Percentiles rank a stretch among this genome's conserved stretches.
Conservation (phyloP, 139 green algal genomes). For the Diplosphaera chodatii region DNA sequence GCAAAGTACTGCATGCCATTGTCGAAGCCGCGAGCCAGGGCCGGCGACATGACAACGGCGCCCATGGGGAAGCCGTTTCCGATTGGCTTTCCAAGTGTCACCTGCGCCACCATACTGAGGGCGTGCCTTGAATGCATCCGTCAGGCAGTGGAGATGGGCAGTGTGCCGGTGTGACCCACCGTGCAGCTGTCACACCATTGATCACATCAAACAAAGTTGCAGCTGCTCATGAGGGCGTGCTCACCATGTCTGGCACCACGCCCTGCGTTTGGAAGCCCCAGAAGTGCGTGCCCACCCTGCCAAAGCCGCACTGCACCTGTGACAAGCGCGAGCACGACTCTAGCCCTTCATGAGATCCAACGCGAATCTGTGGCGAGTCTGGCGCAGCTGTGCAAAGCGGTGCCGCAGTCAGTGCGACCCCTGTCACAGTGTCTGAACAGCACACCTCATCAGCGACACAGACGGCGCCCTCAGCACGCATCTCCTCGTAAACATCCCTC, state of each 20-base stretch:
- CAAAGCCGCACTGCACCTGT: constrained; percentile 64
- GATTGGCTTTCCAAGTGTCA: constrained; percentile 61
- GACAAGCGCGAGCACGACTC: neutral
- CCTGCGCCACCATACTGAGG: no score
- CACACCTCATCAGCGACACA: constrained; percentile 65
- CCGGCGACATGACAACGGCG: constrained; percentile 36
- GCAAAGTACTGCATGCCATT: constrained; percentile 71
- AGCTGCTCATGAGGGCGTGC: no score
- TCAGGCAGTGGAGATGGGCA: no score
- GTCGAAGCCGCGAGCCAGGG: constrained; percentile 38
- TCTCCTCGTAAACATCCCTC: constrained; percentile 44
- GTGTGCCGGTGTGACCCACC: no score
- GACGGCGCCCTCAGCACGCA: constrained; percentile 42
- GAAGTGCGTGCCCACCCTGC: constrained; percentile 45
- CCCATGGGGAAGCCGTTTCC: constrained; percentile 71
- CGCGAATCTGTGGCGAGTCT: no score
- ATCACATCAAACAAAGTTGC: no score
- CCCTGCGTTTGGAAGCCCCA: constrained; percentile 48
- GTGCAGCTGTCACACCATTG: no score
- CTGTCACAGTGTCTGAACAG: no score
- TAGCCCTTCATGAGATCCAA: no score
- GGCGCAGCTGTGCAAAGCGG: no score
- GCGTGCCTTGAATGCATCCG: no score
- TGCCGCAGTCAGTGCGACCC: no score
- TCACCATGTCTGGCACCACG: constrained; percentile 68